Evolutionary conservation across 352 stramenopile genomes (phyloP).

Genomic region (Aphanomyces cochlioides): DNA sequence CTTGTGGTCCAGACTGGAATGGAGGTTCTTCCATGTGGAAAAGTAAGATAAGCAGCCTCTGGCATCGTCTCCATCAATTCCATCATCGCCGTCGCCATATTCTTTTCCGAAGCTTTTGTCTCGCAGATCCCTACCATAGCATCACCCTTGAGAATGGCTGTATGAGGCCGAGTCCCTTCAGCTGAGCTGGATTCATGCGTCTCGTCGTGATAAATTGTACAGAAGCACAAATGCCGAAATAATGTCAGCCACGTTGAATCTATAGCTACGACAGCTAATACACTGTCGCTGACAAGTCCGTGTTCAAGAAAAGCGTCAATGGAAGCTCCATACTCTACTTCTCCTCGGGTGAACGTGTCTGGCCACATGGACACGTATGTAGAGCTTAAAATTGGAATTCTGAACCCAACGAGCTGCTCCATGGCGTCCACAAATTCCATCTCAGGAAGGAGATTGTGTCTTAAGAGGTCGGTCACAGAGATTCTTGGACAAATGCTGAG

Average conservation of each 20-base stretch:
- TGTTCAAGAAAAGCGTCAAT: not conserved
- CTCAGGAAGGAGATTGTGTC: too few relatives aligned
- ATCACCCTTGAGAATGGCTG: not conserved
- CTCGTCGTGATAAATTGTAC: not conserved
- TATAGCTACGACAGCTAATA: not conserved
- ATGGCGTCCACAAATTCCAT: too few relatives aligned
- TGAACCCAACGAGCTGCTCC: too few relatives aligned
- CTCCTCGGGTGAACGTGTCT: not conserved
- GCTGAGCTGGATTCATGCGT: not conserved
- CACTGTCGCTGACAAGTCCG: not conserved
- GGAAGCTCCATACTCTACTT: not conserved
- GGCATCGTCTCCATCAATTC: not conserved
- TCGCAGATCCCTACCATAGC: not conserved
- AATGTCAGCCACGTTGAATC: not conserved
- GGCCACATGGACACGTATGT: not conserved
- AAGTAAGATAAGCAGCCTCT: not conserved
- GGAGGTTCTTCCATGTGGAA: not conserved
- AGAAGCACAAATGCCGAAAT: not conserved
- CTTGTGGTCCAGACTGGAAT: not conserved
- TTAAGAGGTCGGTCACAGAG: too few relatives aligned
- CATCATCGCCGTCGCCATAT: not conserved
- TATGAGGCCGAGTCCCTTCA: not conserved
- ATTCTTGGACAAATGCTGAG: too few relatives aligned
- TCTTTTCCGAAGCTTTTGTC: not conserved
- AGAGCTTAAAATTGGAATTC: too few relatives aligned